Evolutionary conservation across 2,329 filamentous ascomycete species (phyloP), one percentile per base, ranked within the genome.

Genomic region (Cladosporium sp.): DNA sequence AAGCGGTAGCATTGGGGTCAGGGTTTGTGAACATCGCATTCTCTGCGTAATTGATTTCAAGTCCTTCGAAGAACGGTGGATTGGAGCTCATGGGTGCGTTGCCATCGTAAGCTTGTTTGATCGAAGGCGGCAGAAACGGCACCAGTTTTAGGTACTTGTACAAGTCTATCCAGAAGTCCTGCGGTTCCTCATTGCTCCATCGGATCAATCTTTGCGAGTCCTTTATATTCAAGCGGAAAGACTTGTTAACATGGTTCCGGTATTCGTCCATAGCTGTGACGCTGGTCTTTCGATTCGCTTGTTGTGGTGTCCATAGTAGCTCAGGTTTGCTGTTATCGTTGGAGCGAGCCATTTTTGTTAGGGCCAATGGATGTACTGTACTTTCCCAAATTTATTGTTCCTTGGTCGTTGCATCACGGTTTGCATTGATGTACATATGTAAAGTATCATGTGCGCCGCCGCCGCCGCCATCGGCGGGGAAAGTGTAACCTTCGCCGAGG

Each of bases 151-250:
- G 73, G 65, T 78, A 80, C 14, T 70, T 59, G 66, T 80, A 80
- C n/a, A 81, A 69, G 68, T 80, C 77, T 28, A 77, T 74, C 80
- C 80, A 81, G 67, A 81, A 81, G 12, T 78, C 73, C 57, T 81
- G 79, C 5, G 78, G 73, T n/a, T 76, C 71, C 1, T 72, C 67
- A 6, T 79, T 75, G 29, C 74, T 78, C 79, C 79, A 81, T 67
- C 68, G 71, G 28, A 80, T 78, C 21, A 81, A 73, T 3, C 80
- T 76, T 46, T 76, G 73, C 2, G 78, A 70, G 28, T 68, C 71
- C 26, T 64, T 58, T 33, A 77, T 69, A 31, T 71, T 66, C 50
- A 67, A 65, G 8, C 61, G 49, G 62, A 67, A 76, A 18, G 65
- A 56, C n/a, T 69, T 29, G 65, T 77, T 77, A 67, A 77, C 68